Conservation (phyloP, 257 asterid species). For the Nicotiana paniculata region DNA sequence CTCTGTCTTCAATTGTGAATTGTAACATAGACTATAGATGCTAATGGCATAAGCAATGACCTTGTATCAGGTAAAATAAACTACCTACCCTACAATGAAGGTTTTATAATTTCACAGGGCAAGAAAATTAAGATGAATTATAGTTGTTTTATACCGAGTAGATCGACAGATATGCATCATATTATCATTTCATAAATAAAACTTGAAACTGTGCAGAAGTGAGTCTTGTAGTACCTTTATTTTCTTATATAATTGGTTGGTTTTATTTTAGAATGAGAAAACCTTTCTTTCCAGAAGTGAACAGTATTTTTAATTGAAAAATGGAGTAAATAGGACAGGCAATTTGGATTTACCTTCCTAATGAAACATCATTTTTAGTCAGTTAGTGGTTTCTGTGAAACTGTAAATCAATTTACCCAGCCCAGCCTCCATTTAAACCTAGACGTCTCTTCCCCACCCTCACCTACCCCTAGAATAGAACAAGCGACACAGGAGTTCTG, state of each 20-base stretch:
- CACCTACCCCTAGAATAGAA: too few relatives aligned
- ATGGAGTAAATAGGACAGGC: not conserved
- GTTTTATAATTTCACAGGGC: not conserved
- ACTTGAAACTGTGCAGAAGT: not conserved
- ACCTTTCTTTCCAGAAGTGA: not conserved
- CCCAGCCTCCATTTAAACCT: too few relatives aligned
- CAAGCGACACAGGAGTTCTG: too few relatives aligned
- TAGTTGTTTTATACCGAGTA: not conserved
- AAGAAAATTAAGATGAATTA: not conserved
- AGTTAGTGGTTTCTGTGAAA: too few relatives aligned
- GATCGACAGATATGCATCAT: not conserved
- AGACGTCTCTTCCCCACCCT: too few relatives aligned
- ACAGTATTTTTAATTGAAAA: not conserved
- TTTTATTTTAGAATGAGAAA: not conserved
- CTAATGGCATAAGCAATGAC: not conserved
- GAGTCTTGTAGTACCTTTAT: not conserved
- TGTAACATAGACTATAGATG: not conserved
- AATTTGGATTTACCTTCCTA: too few relatives aligned
- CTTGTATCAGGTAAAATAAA: not conserved
- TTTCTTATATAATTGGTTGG: not conserved
- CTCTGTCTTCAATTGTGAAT: not conserved
- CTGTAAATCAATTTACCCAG: too few relatives aligned
- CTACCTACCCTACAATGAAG: not conserved
- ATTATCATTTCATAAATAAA: not conserved
- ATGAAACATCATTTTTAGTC: too few relatives aligned